Percentiles rank a stretch among this genome's conserved stretches.
Evolutionary conservation across 202 grass and related monocot genomes (phyloP).

Genomic region (Panicum virgatum): DNA sequence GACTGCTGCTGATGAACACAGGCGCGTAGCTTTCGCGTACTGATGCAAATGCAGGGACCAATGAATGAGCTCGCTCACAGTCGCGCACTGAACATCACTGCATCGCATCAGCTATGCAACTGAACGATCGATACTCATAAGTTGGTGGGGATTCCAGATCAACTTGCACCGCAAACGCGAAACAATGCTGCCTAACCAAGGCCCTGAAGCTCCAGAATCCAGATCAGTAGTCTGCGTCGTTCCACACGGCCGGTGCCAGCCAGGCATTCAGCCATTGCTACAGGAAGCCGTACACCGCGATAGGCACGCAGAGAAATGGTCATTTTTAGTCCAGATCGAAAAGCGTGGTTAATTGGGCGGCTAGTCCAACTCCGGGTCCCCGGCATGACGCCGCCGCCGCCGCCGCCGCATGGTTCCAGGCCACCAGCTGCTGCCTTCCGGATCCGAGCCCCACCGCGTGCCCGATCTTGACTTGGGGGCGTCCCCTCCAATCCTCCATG

Average conservation of each 20-base stretch:
- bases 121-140: background rate
- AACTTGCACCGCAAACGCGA: background rate
- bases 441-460: slow-evolving; percentile 30
- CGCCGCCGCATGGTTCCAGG: slow-evolving; percentile 13
- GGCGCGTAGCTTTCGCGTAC: background rate
- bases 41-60: background rate
- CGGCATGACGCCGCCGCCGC: background rate
- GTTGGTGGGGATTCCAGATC: too few relatives aligned
- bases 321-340: slow-evolving; percentile 12
- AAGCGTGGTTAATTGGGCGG: background rate
- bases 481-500: slow-evolving; percentile 13
- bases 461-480: slow-evolving; percentile 54
- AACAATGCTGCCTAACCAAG: background rate
- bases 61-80: background rate
- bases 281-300: background rate
- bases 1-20: background rate
- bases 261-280: background rate
- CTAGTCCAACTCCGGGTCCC: slow-evolving; percentile 1
- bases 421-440: background rate
- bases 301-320: background rate
- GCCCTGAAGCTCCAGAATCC: background rate
- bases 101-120: background rate
- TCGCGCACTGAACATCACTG: background rate
- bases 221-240: too few relatives aligned
- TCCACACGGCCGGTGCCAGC: background rate